Evolutionary conservation across 768 basidiomycete species (phyloP), one percentile per base, ranked within the genome.

Genomic region (Lactifluus pinguis): DNA sequence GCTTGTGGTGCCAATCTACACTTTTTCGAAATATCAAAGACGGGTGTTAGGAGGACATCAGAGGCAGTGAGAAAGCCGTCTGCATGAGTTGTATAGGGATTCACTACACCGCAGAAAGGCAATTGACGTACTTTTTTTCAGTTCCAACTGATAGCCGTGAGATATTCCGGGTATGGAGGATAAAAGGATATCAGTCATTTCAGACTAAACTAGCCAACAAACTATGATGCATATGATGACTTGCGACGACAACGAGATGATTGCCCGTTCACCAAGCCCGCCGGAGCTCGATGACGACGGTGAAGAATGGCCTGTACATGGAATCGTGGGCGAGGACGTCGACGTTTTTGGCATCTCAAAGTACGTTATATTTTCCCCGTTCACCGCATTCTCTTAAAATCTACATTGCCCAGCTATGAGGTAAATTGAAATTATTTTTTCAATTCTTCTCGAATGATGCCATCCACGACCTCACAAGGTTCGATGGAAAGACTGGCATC

Each of bases 1-100:
- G n/a, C 82, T 21, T 74, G 66, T 5, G 74, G 75, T 11, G 82
- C 71, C 15, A 82, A 74, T 66, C 71, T 80, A 69, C 86, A 84
- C 66, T 76, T 78, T 53, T 77, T 79, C 1, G 83, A 79, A 44
- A 87, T 69, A 42, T 85, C 84, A 63, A 75, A 74, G 6, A 77
- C 71, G 0, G 79, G 68, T 7, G 71, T 72, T 44, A 86, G 67
- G 17, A 88, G 64, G 32, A 87, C 68, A 55, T 87, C 83, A 34
- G 74, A 69, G 9, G 78, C 56, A 34, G 76, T 77, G 52, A 65
- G 70, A 61, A 85, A 71, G 59, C 79, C 78, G 51, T 80, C 85
- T 86, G 66, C 55, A 11, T 8, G 17, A n/a, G 30, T 48, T 45
- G 32, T 32, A 55, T 19, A 11, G 25, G 32, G 10, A 30, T 21